phyloP scores from a whole-genome alignment of 2,329 filamentous ascomycete genomes.

The Mycosphaerelloides madeirae region DNA sequence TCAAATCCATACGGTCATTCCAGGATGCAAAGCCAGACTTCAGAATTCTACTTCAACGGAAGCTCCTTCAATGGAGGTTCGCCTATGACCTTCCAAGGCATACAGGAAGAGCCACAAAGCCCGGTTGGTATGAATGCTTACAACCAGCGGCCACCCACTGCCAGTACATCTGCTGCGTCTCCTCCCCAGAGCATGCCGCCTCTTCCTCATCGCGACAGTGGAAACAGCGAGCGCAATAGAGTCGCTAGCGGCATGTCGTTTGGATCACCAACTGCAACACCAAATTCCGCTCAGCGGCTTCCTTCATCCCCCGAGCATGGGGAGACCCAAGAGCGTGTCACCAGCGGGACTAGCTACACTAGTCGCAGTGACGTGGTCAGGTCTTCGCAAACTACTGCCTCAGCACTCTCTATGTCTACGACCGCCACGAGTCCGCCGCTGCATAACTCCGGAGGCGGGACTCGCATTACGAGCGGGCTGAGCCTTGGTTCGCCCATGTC shows the following conservation, averaged over 20 bases:
- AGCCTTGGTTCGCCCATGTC: neutral
- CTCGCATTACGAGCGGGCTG: neutral
- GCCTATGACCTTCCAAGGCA: too few relatives aligned
- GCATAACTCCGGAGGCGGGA: neutral
- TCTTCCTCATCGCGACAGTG: constrained; percentile 21
- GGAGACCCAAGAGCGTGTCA: constrained; percentile 1
- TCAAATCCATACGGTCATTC: constrained; percentile 2
- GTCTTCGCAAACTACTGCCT: neutral
- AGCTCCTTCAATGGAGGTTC: neutral
- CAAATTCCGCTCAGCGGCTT: neutral
- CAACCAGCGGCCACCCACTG: constrained; percentile 17
- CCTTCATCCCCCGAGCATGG: neutral
- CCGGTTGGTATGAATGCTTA: constrained; percentile 2
- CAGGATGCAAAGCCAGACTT: neutral
- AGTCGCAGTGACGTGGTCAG: constrained; percentile 5
- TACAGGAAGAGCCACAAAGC: constrained; percentile 5
- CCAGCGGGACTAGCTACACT: constrained; percentile 10
- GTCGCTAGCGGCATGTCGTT: constrained; percentile 22
- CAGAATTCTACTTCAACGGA: neutral
- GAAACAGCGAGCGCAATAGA: constrained; percentile 24
- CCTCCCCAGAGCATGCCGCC: constrained; percentile 8
- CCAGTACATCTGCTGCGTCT: constrained; percentile 7
- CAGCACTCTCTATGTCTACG: neutral
- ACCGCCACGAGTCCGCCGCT: neutral
- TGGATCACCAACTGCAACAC: neutral